These are phyloP conservation scores for Polyporus arcularius DNA, from an alignment of 768 basidiomycete genomes.

Conservation along the genomic window DNA sequence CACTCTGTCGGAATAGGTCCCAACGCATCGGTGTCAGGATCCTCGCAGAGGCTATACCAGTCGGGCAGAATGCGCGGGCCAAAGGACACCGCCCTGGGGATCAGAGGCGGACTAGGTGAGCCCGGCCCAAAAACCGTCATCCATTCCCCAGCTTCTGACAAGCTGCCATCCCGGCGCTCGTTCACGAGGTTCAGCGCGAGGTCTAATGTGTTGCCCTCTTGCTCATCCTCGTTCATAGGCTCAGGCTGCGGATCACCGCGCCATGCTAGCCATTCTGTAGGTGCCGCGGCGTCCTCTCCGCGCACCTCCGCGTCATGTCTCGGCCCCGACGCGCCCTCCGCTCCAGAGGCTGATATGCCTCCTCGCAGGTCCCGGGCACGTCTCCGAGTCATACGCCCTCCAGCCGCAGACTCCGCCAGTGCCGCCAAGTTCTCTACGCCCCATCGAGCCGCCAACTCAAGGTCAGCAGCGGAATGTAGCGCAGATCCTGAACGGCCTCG, in stretches of 20 bases:
- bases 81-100: no score
- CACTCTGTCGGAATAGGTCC: no score
- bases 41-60: no score
- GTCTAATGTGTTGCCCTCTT: no score
- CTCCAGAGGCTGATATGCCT: neutral
- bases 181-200: no score
- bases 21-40: no score
- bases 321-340: neutral
- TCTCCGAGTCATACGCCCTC: neutral
- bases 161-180: no score
- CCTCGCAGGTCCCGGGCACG: neutral
- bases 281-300: neutral
- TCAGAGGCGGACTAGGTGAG: no score
- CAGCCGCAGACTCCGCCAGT: neutral
- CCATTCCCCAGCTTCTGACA: no score
- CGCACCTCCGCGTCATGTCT: neutral
- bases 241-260: neutral
- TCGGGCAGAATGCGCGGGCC: no score
- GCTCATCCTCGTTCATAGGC: neutral
- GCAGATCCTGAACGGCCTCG: no score
- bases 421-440: neutral
- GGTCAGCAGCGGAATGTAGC: neutral
- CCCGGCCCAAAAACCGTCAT: no score
- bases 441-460: neutral
- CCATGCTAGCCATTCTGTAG: neutral